A percentile compares a stretch with the other conserved stretches of the same genome.
phyloP scores from a whole-genome alignment of 2,329 filamentous ascomycete species.

The Talaromyces islandicus region DNA sequence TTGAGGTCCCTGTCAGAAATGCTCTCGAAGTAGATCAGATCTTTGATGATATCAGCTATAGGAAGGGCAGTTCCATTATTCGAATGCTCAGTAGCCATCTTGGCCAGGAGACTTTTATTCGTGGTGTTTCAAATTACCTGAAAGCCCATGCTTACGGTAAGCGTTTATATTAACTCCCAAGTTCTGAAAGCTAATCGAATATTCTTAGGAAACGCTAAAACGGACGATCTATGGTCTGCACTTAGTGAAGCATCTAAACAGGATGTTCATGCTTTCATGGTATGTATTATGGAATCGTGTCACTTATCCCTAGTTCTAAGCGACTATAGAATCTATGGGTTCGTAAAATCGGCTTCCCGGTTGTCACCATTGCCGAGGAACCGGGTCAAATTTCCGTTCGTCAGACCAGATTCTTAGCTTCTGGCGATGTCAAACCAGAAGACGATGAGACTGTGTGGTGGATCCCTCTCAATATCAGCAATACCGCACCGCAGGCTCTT shows the following conservation, averaged over 20 bases:
- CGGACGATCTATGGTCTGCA: constrained; percentile 83
- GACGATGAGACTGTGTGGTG: constrained; percentile 94
- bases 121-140: constrained; percentile 84
- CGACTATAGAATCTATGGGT: constrained; percentile 69
- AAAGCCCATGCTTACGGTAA: constrained; percentile 77
- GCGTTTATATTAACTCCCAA: constrained; percentile 2
- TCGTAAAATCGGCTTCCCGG: constrained; percentile 87
- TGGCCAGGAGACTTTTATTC: constrained; percentile 79
- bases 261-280: constrained; percentile 83
- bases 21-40: constrained; percentile 96
- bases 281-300: constrained; percentile 16
- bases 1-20: constrained; percentile 90
- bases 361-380: constrained; percentile 79
- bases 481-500: constrained; percentile 61
- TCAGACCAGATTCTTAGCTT: constrained; percentile 85
- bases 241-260: constrained; percentile 80
- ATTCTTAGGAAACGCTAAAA: constrained; percentile 65
- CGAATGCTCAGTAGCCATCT: constrained; percentile 93
- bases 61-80: constrained; percentile 93
- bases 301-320: constrained; percentile 6
- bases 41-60: constrained; percentile 93
- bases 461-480: constrained; percentile 80
- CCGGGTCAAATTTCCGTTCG: constrained; percentile 73
- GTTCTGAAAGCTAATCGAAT: background rate
- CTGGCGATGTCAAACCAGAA: constrained; percentile 82